Conservation (phyloP, 352 stramenopile species). For the Globisporangium middletonii region DNA sequence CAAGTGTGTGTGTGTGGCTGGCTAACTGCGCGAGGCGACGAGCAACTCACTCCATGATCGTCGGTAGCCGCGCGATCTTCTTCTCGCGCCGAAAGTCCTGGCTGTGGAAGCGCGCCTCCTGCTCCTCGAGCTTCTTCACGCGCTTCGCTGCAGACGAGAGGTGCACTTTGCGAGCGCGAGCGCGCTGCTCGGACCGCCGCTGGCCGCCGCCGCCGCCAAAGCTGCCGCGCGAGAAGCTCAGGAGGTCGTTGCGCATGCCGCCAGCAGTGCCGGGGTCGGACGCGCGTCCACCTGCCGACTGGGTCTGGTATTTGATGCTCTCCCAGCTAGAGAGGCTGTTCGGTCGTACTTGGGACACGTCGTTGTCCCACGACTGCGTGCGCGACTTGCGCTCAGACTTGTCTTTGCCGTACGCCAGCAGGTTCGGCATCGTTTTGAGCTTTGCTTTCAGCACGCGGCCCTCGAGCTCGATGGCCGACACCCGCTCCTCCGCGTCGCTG, state of each 20-base stretch:
- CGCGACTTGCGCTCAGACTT: conserved; percentile 23
- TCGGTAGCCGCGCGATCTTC: conserved; percentile 30
- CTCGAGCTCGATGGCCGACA: conserved; percentile 16
- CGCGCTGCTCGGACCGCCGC: conserved; percentile 42
- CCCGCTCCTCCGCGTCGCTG: conserved; percentile 7
- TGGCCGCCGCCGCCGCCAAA: conserved; percentile 23
- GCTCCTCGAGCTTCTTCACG: conserved; percentile 77
- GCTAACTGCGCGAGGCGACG: neutral
- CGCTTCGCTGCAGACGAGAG: conserved; percentile 78
- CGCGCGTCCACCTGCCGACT: conserved; percentile 32
- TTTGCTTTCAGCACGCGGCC: conserved; percentile 31
- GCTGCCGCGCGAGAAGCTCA: conserved; percentile 57
- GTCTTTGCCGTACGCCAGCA: conserved; percentile 44
- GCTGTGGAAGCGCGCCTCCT: conserved; percentile 60
- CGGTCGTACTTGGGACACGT: conserved; percentile 6
- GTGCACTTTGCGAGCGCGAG: conserved; percentile 52
- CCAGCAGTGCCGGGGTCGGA: conserved; percentile 52
- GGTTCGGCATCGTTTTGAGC: conserved; percentile 39
- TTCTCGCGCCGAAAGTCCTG: conserved; percentile 27
- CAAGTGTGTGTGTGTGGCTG: neutral
- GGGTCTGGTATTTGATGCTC: conserved; percentile 38
- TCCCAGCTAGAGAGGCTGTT: conserved; percentile 51
- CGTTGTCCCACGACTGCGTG: conserved; percentile 62
- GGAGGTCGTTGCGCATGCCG: conserved; percentile 48
- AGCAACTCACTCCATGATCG: conserved; percentile 32